phyloP scores from a whole-genome alignment of 2,329 filamentous ascomycete genomes.

The Fusarium fujikuroi region DNA sequence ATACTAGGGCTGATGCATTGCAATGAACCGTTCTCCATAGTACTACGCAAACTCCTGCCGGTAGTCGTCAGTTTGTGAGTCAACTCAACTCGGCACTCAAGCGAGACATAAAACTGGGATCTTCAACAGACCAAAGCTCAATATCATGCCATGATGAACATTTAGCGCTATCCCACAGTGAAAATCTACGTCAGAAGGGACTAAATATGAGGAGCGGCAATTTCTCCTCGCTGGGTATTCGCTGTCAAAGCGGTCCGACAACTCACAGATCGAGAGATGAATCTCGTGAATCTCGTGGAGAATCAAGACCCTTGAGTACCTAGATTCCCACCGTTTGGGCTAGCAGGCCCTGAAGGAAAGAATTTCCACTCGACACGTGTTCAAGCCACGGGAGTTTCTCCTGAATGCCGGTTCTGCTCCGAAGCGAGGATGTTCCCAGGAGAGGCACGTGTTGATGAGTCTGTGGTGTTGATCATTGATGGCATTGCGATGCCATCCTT shows the following conservation, averaged over 20 bases:
- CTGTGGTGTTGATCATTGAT: constrained; percentile 11
- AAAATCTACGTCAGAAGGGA: constrained; percentile 13
- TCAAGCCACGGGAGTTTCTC: constrained; percentile 13
- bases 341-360: constrained; percentile 4
- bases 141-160: constrained; percentile 37
- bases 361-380: constrained; percentile 39
- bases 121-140: constrained; percentile 20
- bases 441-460: constrained; percentile 12
- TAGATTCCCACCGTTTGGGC: neutral
- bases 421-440: constrained; percentile 35
- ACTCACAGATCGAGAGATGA: constrained; percentile 36
- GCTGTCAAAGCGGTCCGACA: constrained; percentile 34
- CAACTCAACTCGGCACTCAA: constrained; percentile 24
- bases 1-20: constrained; percentile 19
- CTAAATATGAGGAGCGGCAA: constrained; percentile 20
- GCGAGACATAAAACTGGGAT: constrained; percentile 25
- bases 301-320: constrained; percentile 4
- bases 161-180: constrained; percentile 12
- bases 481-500: neutral
- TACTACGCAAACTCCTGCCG: constrained; percentile 25
- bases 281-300: constrained; percentile 35
- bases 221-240: constrained; percentile 22
- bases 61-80: constrained; percentile 19
- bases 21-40: constrained; percentile 15
- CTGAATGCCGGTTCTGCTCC: constrained; percentile 14